Conservation (phyloP, 2,329 filamentous ascomycete species). For the Metarhizium guizhouense region DNA sequence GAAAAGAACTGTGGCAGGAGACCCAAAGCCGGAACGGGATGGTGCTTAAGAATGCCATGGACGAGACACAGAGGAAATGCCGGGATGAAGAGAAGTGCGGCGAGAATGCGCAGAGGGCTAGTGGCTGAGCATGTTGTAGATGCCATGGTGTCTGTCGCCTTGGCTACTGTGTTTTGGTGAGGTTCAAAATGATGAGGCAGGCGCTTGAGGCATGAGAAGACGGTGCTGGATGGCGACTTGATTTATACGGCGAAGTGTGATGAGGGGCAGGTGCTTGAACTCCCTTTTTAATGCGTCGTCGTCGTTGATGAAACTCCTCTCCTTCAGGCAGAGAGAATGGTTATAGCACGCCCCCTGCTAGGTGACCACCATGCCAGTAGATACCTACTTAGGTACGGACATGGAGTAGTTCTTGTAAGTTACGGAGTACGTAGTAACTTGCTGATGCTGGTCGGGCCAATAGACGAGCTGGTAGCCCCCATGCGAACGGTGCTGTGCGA, state of each 20-base stretch:
- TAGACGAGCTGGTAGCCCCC: background rate
- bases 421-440: no score
- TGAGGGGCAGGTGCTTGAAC: no score
- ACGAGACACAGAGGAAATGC: slow-evolving; percentile 30
- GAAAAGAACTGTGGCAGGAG: slow-evolving; percentile 30
- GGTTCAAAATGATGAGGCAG: no score
- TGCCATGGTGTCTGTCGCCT: background rate
- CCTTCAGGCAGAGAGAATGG: background rate
- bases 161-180: no score
- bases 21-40: slow-evolving; percentile 28
- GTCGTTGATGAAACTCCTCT: no score
- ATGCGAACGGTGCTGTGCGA: background rate
- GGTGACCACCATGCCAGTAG: no score
- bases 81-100: slow-evolving; percentile 27
- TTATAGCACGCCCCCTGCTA: background rate
- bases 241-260: no score
- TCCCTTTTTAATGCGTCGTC: no score
- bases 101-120: slow-evolving; percentile 23
- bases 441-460: background rate
- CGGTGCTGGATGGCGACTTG: no score
- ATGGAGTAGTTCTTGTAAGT: no score
- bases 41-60: slow-evolving; percentile 25
- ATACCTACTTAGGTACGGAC: no score
- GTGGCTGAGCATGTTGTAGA: background rate
- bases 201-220: no score